Percentiles rank a stretch among this genome's conserved stretches.
phyloP scores from a whole-genome alignment of 441 rosid species.

The Arabidopsis hybrid region DNA sequence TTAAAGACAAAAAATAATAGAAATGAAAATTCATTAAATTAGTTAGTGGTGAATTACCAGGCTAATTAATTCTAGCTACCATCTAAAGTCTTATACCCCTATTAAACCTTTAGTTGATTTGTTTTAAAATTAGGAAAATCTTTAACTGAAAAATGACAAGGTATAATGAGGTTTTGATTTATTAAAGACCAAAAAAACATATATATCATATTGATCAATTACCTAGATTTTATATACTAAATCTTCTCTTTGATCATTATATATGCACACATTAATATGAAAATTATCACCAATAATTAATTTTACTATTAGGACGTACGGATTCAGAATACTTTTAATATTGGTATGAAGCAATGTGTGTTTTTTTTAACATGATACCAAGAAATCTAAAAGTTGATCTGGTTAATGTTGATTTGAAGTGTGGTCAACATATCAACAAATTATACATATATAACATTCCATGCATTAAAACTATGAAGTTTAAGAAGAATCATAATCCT shows the following conservation, averaged over 20 bases:
- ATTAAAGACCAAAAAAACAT: not conserved
- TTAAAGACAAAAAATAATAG: not conserved
- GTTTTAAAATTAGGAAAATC: not conserved
- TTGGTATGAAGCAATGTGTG: no score
- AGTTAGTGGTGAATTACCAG: not conserved
- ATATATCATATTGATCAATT: not conserved
- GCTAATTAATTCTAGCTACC: not conserved
- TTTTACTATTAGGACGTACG: slow-evolving; percentile 2
- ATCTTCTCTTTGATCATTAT: not conserved
- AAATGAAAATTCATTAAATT: not conserved
- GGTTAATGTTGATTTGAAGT: not conserved
- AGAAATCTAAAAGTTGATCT: no score
- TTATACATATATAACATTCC: no score
- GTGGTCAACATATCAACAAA: no score
- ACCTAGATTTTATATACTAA: not conserved
- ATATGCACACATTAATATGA: not conserved
- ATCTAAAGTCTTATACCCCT: not conserved
- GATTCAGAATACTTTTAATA: not conserved
- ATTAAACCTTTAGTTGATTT: no score
- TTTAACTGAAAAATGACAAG: not conserved
- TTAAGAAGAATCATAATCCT: not conserved
- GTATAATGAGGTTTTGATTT: not conserved
- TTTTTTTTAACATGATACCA: no score
- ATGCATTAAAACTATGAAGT: not conserved
- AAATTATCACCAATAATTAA: slow-evolving; percentile 10